Conservation (phyloP, 345 rosid species). For the Microthlaspi erraticum region DNA sequence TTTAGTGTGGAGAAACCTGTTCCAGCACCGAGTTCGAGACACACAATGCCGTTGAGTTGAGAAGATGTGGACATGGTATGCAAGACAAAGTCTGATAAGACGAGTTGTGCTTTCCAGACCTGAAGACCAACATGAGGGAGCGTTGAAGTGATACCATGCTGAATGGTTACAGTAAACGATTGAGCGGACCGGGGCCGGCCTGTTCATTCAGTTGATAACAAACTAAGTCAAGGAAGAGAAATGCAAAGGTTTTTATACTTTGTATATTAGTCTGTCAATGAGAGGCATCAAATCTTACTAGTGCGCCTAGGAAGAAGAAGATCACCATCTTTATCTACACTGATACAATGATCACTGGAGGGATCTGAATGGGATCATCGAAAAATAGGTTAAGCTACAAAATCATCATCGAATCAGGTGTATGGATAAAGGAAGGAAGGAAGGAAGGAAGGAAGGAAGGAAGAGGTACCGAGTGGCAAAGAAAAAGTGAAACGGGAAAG, state of each 20-base stretch:
- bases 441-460: no score
- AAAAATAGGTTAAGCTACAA: not conserved
- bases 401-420: no score
- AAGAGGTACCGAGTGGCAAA: slow-evolving; percentile 54
- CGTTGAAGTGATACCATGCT: slow-evolving; percentile 74
- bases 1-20: slow-evolving; percentile 54
- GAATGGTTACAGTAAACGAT: slow-evolving; percentile 60
- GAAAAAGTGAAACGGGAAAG: slow-evolving; percentile 67
- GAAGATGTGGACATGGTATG: slow-evolving; percentile 72
- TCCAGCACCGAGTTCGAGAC: slow-evolving; percentile 89
- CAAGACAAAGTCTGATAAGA: slow-evolving; percentile 76
- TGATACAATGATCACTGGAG: slow-evolving; percentile 25
- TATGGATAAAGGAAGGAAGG: no score
- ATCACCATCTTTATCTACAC: slow-evolving; percentile 83
- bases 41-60: slow-evolving; percentile 56
- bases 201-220: slow-evolving; percentile 27
- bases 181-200: slow-evolving; percentile 43
- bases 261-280: not conserved
- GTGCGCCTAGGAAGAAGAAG: slow-evolving; percentile 72
- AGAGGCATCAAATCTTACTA: slow-evolving; percentile 39
- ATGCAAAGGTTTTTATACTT: not conserved
- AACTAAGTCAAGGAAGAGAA: not conserved
- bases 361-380: not conserved
- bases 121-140: slow-evolving; percentile 79
- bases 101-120: slow-evolving; percentile 91